Base-by-base conservation (phyloP, 1,139 yeast species). In the Torulaspora pretoriensis region DNA sequence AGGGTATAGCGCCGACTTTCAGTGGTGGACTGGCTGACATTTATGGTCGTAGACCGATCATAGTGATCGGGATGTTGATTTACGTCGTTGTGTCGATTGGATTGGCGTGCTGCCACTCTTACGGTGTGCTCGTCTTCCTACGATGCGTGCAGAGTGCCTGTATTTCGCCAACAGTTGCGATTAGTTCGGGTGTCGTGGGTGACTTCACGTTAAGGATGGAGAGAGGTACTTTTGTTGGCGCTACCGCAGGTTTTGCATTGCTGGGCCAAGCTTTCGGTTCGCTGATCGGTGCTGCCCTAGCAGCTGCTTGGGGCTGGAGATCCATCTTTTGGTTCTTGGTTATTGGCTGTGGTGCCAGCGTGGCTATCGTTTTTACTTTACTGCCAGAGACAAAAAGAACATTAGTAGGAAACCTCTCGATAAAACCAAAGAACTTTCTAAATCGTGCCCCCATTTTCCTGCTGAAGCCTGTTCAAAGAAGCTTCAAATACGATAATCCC, bases 231-330 rank as follows among this genome's bases (percentile, higher is more conserved):
- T 75, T 73, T 47, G 75, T 80, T 41, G 92, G 92, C 0, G 62
- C 81, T 8, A 74, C 78, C 3, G 68, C 77, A 5, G 94, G 94
- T 0, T 65, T 82, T 8, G 74, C 81, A 0, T 68, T 84, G 8
- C 61, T 83, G 32, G 95, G 95, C 0, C 87, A 81, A 56, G 89
- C 87, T 0, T 72, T 85, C 50, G 90, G 95, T 2, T 86, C 94
- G 0, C 65, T 87, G 23, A 64, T 87, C 19, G 95, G 95, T 13
- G 85, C 90, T 5, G 78, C 74, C 0, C 63, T 86, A 31, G 77
- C 82, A 3, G 69, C 77, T 2, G 63, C 73, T 5, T 76, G 81
- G 68, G 74, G 77, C 13, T 86, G 95, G 95, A 72, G 88, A 49
- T 83, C 88, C 0, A 79, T 85, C 25, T 87, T 87, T 56, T 81